Evolutionary conservation across 1,139 yeast genomes (phyloP), one percentile per base, ranked within the genome.

Genomic region (Lodderomyces jiufengensis): DNA sequence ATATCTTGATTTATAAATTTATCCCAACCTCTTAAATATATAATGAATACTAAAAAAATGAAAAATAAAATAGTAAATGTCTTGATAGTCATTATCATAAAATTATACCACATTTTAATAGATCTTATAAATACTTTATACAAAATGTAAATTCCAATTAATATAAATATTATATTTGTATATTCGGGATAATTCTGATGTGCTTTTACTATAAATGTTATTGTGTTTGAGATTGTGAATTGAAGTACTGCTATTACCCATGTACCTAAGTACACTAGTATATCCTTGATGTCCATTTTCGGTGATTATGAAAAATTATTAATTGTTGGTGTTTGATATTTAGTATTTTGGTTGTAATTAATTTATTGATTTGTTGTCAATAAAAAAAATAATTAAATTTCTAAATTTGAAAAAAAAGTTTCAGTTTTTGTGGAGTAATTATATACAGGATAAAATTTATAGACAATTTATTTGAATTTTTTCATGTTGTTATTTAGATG

Each of bases 121-220:
- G 61, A 37, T 29, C 52, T 40, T 6, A 50, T 33, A 12, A 52
- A 31, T 24, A 55, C 27, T 33, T 43, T 47, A 45, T 59, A 63
- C 7, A 47, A 33, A 9, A 58, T 14, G 37, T 63, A 64, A 3
- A 48, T 39, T 2, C 46, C 47, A 10, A 59, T 29, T 5, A 54
- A 15, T n/a, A 47, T 31, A 27, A 58, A 30, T 2, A 54, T 33
- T 4, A 48, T 34, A 18, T 50, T 42, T 14, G 65, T 52, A 7
- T 47, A 44, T 14, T 53, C 53, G n/a, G 68, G 69, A 39, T 50
- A 61, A 11, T 39, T 42, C 5, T 44, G 42, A 37, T 57, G 48
- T 9, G 49, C 38, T 29, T 42, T 46, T 5, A 47, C 44, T 12
- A 50, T 30, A 6, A 52, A 28, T 20, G 43, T 34, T 16, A 59